phyloP scores from a whole-genome alignment of 148 eudicot species.

The Amaranthus cruentus region DNA sequence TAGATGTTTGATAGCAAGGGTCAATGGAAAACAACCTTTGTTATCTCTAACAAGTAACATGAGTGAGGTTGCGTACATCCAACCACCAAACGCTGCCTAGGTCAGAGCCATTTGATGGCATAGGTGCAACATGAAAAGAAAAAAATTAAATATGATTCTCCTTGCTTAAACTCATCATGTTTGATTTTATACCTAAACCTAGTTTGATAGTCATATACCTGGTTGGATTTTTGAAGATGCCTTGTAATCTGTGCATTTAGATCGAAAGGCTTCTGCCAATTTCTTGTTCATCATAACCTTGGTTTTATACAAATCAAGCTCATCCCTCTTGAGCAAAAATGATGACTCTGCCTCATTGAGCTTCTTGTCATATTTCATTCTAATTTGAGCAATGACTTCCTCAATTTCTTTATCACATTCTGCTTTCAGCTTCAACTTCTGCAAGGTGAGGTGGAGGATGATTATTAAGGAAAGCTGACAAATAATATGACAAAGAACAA shows the following conservation, averaged over 20 bases:
- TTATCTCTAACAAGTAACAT: neutral
- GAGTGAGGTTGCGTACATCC: neutral
- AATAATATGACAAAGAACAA: neutral
- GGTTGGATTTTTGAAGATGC: slow-evolving; percentile 37
- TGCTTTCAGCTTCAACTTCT: slow-evolving; percentile 49
- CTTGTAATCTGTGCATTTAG: slow-evolving; percentile 53
- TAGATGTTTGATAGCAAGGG: neutral
- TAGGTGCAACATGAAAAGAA: too few relatives aligned
- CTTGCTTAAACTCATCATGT: neutral
- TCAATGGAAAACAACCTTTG: neutral
- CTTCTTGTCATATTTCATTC: slow-evolving; percentile 45
- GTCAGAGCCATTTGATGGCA: neutral
- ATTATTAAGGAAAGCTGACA: slow-evolving; percentile 12
- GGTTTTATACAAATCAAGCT: slow-evolving; percentile 43
- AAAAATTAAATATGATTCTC: neutral
- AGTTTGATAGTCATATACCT: slow-evolving; percentile 34
- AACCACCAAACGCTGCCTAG: too few relatives aligned
- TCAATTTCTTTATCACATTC: slow-evolving; percentile 69
- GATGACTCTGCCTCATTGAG: slow-evolving; percentile 52
- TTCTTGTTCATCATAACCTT: slow-evolving; percentile 56
- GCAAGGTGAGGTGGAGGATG: slow-evolving; percentile 13
- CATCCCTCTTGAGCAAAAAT: slow-evolving; percentile 45
- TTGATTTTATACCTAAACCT: neutral
- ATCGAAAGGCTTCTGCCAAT: slow-evolving; percentile 66
- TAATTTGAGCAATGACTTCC: slow-evolving; percentile 47